These are phyloP conservation scores for Cryptococcus sp. DNA, from an alignment of 1,284 basidiomycete species.

Conservation along the genomic window DNA sequence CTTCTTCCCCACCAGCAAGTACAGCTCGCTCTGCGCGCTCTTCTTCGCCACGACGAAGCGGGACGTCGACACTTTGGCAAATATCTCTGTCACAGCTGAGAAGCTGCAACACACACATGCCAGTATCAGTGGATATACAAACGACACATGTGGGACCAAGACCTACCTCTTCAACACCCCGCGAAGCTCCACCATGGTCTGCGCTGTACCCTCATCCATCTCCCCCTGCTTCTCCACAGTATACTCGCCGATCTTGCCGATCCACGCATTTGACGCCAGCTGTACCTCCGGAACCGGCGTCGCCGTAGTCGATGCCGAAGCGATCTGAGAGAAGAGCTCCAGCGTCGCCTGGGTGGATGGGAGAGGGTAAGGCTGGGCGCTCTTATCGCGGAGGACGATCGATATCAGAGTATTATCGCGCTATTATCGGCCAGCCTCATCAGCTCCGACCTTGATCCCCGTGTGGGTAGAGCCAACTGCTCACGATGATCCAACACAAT, in stretches of 20 bases:
- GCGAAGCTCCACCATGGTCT: constrained; percentile 14
- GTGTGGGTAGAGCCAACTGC: constrained; percentile 13
- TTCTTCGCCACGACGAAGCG: constrained; percentile 29
- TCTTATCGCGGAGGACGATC: constrained; percentile 11
- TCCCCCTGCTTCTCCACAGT: not conserved
- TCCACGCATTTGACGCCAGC: not conserved
- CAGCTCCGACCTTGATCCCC: too few species aligned
- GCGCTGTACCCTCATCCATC: constrained; percentile 14
- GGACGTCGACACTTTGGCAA: constrained; percentile 22
- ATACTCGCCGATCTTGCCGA: not conserved
- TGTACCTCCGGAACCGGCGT: too few species aligned
- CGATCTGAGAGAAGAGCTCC: constrained; percentile 3
- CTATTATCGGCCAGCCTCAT: constrained; percentile 11
- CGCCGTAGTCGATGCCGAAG: too few species aligned
- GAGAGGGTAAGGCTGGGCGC: constrained; percentile 1
- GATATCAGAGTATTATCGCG: constrained; percentile 31
- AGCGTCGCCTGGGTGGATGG: constrained; percentile 4
- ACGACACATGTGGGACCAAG: not conserved
- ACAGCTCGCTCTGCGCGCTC: constrained; percentile 19
- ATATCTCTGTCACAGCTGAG: constrained; percentile 20
- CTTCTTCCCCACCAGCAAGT: constrained; percentile 28
- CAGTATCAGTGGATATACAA: not conserved
- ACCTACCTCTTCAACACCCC: constrained; percentile 17
- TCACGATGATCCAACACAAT: constrained; percentile 34
- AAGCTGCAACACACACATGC: constrained; percentile 1